These are phyloP conservation scores for Exophiala spinifera DNA, from an alignment of 2,329 filamentous ascomycete species.

Conservation along the genomic window DNA sequence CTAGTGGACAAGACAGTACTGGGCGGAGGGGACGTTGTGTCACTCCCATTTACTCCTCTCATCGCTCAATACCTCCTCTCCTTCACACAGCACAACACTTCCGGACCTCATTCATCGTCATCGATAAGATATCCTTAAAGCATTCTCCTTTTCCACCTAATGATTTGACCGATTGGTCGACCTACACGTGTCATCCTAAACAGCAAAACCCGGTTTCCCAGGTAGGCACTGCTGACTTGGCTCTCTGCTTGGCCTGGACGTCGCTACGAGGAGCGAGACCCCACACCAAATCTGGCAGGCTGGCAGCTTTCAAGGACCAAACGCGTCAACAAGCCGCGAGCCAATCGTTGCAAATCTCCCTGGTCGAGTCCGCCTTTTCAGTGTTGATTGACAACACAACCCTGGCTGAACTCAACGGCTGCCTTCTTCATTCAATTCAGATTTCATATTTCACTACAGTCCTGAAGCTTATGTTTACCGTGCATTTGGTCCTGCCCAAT, in stretches of 20 bases:
- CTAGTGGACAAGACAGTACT: neutral
- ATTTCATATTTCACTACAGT: neutral
- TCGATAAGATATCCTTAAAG: too few species aligned
- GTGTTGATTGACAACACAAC: conserved; percentile 26
- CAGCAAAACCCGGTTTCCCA: too few species aligned
- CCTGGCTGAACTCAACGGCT: neutral
- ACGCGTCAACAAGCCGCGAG: conserved; percentile 18
- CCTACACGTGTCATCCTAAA: too few species aligned
- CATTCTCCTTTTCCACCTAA: too few species aligned
- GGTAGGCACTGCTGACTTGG: too few species aligned
- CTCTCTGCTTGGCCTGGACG: too few species aligned
- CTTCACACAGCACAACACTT: too few species aligned
- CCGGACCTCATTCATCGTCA: too few species aligned
- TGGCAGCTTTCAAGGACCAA: conserved; percentile 5
- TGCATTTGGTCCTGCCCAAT: neutral
- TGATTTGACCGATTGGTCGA: too few species aligned
- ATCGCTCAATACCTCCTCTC: too few species aligned
- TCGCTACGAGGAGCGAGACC: neutral
- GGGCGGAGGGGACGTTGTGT: too few species aligned
- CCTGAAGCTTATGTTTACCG: conserved; percentile 4
- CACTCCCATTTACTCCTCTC: too few species aligned
- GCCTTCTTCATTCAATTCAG: neutral
- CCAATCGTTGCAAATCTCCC: conserved; percentile 19
- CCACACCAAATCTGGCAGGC: conserved; percentile 6
- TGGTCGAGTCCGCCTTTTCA: conserved; percentile 18